Evolutionary conservation across 75 land plant species (phyloP).

Genomic region (Picea glauca): DNA sequence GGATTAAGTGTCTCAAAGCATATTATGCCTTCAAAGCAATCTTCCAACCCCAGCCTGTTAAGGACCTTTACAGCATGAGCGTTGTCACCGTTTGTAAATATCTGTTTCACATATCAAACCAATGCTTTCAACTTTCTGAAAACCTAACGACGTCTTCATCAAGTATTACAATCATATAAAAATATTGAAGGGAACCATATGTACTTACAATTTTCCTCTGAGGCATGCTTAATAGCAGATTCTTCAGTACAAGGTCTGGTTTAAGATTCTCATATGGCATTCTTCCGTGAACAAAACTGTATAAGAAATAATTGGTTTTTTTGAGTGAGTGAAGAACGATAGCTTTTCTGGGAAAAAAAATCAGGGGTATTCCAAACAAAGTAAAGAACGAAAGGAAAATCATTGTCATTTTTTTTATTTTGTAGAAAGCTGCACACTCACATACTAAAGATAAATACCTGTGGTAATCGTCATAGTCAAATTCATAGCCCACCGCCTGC

Average conservation of each 20-base stretch:
- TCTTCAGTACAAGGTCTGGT: constrained; percentile 64
- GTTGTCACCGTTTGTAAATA: constrained; percentile 80
- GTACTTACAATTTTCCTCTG: constrained; percentile 70
- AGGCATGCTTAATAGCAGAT: constrained; percentile 69
- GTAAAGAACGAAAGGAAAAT: too few relatives aligned
- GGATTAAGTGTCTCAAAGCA: constrained; percentile 85
- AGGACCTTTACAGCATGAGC: constrained; percentile 60
- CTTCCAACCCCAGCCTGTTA: constrained; percentile 62
- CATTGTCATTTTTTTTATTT: too few relatives aligned
- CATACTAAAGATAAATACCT: constrained; percentile 32
- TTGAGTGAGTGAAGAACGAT: background rate
- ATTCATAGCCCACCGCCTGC: constrained; percentile 79
- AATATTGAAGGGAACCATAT: background rate
- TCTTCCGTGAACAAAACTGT: constrained; percentile 52
- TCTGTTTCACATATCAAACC: constrained; percentile 20
- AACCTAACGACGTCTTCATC: background rate
- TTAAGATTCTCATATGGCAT: constrained; percentile 65
- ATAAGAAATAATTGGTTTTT: background rate
- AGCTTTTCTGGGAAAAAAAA: background rate
- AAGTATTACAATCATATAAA: too few relatives aligned
- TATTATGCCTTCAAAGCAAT: constrained; percentile 78
- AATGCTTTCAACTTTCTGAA: background rate
- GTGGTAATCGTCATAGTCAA: constrained; percentile 88
- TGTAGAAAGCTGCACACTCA: background rate
- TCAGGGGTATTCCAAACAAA: background rate